Percentiles rank a stretch among this genome's conserved stretches.
These are phyloP conservation scores for Teunomyces funiuensis DNA, from an alignment of 805 yeast genomes.

Conservation along the genomic window DNA sequence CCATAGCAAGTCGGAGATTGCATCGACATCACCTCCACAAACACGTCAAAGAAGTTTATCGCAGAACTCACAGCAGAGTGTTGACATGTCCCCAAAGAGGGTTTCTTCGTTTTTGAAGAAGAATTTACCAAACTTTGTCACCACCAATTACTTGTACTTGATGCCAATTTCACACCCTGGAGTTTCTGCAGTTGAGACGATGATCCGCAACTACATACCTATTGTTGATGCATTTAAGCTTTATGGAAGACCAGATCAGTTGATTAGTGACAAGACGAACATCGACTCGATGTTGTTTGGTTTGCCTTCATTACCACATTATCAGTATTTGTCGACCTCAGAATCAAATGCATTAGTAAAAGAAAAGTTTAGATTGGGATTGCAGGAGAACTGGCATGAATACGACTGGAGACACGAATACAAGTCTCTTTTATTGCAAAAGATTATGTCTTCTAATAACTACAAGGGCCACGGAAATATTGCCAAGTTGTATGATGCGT, in stretches of 20 bases:
- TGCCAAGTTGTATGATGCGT: slow-evolving; percentile 27
- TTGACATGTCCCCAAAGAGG: slow-evolving; percentile 8
- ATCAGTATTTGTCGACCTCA: slow-evolving; percentile 48
- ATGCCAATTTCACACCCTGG: slow-evolving; percentile 75
- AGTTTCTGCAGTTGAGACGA: slow-evolving; percentile 68
- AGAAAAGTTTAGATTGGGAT: slow-evolving; percentile 17
- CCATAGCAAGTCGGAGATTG: slow-evolving; percentile 18
- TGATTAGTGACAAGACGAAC: slow-evolving; percentile 72
- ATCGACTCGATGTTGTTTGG: slow-evolving; percentile 67
- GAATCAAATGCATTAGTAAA: slow-evolving; percentile 24
- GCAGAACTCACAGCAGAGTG: slow-evolving; percentile 1
- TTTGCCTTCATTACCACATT: slow-evolving; percentile 70
- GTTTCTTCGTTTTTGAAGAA: slow-evolving; percentile 28
- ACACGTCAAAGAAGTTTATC: slow-evolving; percentile 9
- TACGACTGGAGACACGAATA: slow-evolving; percentile 28
- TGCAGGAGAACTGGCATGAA: slow-evolving; percentile 26
- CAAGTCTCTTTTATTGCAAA: slow-evolving; percentile 16
- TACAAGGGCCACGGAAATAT: slow-evolving; percentile 40
- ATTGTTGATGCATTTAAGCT: slow-evolving; percentile 67
- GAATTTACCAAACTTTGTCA: slow-evolving; percentile 25
- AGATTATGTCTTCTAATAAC: slow-evolving; percentile 15
- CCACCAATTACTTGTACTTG: slow-evolving; percentile 52
- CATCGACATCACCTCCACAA: slow-evolving; percentile 17
- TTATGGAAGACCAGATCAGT: slow-evolving; percentile 73
- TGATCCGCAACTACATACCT: slow-evolving; percentile 68